Evolutionary conservation across 2,329 filamentous ascomycete species (phyloP).

Genomic region (Cercospora zeina): DNA sequence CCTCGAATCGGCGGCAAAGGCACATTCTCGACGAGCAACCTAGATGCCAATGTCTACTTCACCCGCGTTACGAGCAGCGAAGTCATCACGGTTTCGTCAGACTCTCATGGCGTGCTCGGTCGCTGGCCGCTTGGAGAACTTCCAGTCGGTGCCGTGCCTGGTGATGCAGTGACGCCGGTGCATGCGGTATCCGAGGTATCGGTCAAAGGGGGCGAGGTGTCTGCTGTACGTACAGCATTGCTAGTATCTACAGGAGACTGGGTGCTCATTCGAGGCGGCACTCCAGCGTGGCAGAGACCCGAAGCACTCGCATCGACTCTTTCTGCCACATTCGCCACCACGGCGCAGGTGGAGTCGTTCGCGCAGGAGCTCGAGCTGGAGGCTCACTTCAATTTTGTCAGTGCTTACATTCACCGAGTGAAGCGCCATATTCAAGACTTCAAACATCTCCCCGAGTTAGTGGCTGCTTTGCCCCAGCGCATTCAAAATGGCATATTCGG

Average conservation of each 20-base stretch:
- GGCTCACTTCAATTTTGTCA: slow-evolving; percentile 73
- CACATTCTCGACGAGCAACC: slow-evolving; percentile 75
- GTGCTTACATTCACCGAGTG: slow-evolving; percentile 85
- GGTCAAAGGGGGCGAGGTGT: slow-evolving; percentile 65
- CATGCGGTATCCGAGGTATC: slow-evolving; percentile 82
- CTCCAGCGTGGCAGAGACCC: slow-evolving; percentile 73
- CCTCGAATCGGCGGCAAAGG: slow-evolving; percentile 69
- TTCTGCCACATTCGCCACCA: slow-evolving; percentile 75
- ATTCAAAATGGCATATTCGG: slow-evolving; percentile 58
- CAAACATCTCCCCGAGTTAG: slow-evolving; percentile 70
- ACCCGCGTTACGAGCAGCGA: slow-evolving; percentile 77
- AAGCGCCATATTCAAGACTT: slow-evolving; percentile 79
- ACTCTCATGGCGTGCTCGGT: slow-evolving; percentile 72
- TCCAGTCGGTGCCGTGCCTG: slow-evolving; percentile 27
- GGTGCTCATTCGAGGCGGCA: slow-evolving; percentile 80
- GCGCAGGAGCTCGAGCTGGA: slow-evolving; percentile 82
- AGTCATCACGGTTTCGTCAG: slow-evolving; percentile 70
- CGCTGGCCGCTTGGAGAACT: slow-evolving; percentile 65
- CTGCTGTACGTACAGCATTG: slow-evolving; percentile 75
- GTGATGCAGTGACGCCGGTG: slow-evolving; percentile 47
- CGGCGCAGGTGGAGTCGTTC: slow-evolving; percentile 63
- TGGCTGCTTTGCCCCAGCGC: slow-evolving; percentile 67
- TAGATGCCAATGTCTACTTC: slow-evolving; percentile 83
- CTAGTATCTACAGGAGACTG: slow-evolving; percentile 69
- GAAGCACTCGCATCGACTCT: slow-evolving; percentile 81